Conservation (phyloP, 2,329 filamentous ascomycete species). For the Colletotrichum sojae region DNA sequence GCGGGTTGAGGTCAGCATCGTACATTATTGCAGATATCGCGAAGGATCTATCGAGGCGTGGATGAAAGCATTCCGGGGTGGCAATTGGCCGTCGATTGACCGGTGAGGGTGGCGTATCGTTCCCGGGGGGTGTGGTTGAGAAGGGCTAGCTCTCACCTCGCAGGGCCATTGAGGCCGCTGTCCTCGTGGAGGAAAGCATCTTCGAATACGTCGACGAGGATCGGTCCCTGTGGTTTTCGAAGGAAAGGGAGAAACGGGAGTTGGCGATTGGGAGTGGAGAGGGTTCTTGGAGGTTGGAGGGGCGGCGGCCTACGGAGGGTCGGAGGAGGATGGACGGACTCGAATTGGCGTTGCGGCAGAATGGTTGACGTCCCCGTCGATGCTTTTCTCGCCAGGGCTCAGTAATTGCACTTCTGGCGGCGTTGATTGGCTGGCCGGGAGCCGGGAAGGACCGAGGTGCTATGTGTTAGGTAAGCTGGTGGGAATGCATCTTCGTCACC, state of each 20-base stretch:
- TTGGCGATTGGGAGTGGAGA: conserved; percentile 32
- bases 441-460: conserved; percentile 22
- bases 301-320: conserved; percentile 22
- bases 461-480: conserved; percentile 28
- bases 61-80: background rate
- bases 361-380: conserved; percentile 36
- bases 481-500: conserved; percentile 1
- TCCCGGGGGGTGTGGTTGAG: conserved; percentile 15
- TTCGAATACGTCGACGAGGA: conserved; percentile 20
- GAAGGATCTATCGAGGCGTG: background rate
- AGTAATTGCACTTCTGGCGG: conserved; percentile 20
- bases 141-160: conserved; percentile 58
- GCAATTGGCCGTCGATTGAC: conserved; percentile 10
- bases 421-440: conserved; percentile 29
- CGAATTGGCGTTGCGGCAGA: conserved; percentile 12
- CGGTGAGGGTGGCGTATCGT: conserved; percentile 1
- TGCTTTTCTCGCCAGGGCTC: conserved; percentile 29
- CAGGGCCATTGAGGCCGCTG: conserved; percentile 66
- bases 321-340: conserved; percentile 2
- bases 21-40: conserved; percentile 7
- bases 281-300: conserved; percentile 20
- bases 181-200: conserved; percentile 66
- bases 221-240: conserved; percentile 15
- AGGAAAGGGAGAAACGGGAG: background rate
- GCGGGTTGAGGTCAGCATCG: conserved; percentile 43